Evolutionary conservation across 1,284 basidiomycete species (phyloP).

Genomic region (Porodaedalea pini): DNA sequence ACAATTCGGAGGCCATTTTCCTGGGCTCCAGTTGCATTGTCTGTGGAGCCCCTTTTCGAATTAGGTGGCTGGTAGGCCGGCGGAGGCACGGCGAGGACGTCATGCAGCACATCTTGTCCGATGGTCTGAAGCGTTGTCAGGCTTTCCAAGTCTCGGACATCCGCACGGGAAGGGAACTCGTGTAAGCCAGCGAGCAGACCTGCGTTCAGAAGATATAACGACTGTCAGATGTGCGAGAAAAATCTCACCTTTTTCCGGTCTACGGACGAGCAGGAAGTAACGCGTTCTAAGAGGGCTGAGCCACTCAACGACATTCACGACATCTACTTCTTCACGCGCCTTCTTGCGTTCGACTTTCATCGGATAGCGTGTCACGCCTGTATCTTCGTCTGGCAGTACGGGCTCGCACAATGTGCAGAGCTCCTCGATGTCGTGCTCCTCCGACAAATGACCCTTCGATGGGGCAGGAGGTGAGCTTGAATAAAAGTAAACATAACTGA

Average conservation of each 20-base stretch:
- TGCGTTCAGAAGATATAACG: conserved; percentile 32
- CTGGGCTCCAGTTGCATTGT: conserved; percentile 3
- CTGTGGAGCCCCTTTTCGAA: too few species aligned
- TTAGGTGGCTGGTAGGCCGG: conserved; percentile 15
- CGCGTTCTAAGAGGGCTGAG: conserved; percentile 36
- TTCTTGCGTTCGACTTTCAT: conserved; percentile 86
- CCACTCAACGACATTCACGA: conserved; percentile 87
- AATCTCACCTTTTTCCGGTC: conserved; percentile 73
- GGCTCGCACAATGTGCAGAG: conserved; percentile 71
- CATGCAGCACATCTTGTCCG: conserved; percentile 9
- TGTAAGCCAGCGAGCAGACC: conserved; percentile 86
- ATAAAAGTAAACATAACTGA: conserved; percentile 13
- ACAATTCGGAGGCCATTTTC: conserved; percentile 32
- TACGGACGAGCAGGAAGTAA: conserved; percentile 72
- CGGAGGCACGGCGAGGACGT: conserved; percentile 25
- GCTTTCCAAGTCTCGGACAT: conserved; percentile 25
- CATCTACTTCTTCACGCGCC: conserved; percentile 79
- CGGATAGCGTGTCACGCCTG: conserved; percentile 70
- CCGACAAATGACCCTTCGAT: conserved; percentile 1
- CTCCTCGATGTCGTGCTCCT: conserved; percentile 64
- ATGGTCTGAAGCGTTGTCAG: not conserved
- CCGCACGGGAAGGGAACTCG: conserved; percentile 70
- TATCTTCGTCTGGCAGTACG: conserved; percentile 34
- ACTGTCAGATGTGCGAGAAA: not conserved
- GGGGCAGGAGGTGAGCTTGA: not conserved